Evolutionary conservation across 192 early-diverging fungal species (phyloP).

Genomic region (Podila epicladia): DNA sequence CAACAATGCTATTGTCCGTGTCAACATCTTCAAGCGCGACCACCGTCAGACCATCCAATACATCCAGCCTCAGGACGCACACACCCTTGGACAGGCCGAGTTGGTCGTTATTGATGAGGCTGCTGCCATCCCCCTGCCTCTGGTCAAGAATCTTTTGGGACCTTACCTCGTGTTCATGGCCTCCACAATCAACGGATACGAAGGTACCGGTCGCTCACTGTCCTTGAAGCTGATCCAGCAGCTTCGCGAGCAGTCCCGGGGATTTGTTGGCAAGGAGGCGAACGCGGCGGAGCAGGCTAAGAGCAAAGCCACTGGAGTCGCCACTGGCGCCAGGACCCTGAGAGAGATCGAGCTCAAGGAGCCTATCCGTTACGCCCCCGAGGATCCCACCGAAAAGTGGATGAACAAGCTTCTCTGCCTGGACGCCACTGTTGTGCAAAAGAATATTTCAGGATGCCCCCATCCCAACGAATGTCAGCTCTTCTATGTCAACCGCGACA

Average conservation of each 20-base stretch:
- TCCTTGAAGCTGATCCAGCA: constrained; percentile 96
- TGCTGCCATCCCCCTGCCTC: constrained; percentile 95
- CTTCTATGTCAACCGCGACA: constrained; percentile 97
- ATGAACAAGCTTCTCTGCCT: constrained; percentile 95
- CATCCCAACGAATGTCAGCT: constrained; percentile 95
- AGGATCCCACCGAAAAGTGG: constrained; percentile 95
- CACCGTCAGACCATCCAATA: constrained; percentile 99
- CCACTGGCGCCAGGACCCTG: constrained; percentile 73
- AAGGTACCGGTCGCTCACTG: constrained; percentile 97
- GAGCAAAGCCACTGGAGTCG: constrained; percentile 44
- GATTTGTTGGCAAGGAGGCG: constrained; percentile 63
- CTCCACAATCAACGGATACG: constrained; percentile 99
- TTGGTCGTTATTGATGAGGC: constrained; percentile 99
- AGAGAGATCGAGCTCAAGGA: constrained; percentile 93
- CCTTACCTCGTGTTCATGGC: constrained; percentile 99
- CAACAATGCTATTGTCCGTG: constrained; percentile 94
- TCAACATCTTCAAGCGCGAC: constrained; percentile 92
- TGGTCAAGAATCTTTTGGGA: constrained; percentile 92
- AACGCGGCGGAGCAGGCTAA: constrained; percentile 57
- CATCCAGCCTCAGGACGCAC: constrained; percentile 95
- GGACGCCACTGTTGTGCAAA: constrained; percentile 80
- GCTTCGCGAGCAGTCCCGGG: constrained; percentile 91
- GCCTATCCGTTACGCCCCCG: constrained; percentile 91
- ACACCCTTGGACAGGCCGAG: constrained; percentile 95
- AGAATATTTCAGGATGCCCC: constrained; percentile 86